Evolutionary conservation across 1,284 basidiomycete species (phyloP), one percentile per base, ranked within the genome.

Genomic region (Sanghuangporus baumii): DNA sequence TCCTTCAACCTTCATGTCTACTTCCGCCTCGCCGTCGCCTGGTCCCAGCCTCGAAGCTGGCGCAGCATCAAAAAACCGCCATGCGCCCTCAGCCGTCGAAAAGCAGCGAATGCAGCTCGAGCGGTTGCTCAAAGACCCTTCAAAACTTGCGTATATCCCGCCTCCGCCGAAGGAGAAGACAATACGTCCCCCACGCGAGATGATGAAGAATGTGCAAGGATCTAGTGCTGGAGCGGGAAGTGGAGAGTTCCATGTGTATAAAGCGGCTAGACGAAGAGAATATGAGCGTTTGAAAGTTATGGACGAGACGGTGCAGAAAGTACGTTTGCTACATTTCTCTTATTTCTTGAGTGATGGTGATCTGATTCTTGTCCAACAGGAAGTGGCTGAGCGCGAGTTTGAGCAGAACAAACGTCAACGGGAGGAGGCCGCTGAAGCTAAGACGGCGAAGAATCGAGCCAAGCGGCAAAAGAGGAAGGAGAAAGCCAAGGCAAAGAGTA

Each of bases 171-270:
- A 88, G 72, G 88, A 94, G 67, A 93, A 93, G 76, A 81, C 80
- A 0, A 80, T 96, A 41, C 80, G 93, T 34, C 79, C 93, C 0
- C 80, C 93, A 6, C 81, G 91, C 57, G 96, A 98, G 74, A 96
- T 96, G 90, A 96, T 99, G 90, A 98, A 97, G 83, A 98, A 96
- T 68, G 94, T 98, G 2, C 93, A 96, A 73, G 95, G 95, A 0
- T 94, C 91, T 8, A 93, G 90, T 74, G 93, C 94, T 1, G 95
- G 91, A 60, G 93, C 95, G 16, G 95, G 95, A 55, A 94, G 91
- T 67, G 94, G 94, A 56, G 95, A 97, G 75, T 97, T 97, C 70
- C 97, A 99, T 72, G 97, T 99, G 3, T 99, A 99, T 80, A 99
- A 99, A 74, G 95, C 97, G 51, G 87, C 89, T 67, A 79, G 97